A percentile compares a stretch with the other conserved stretches of the same genome.
These are phyloP conservation scores for Malbranchea zuffiana DNA, from an alignment of 2,329 filamentous ascomycete genomes.

Conservation along the genomic window DNA sequence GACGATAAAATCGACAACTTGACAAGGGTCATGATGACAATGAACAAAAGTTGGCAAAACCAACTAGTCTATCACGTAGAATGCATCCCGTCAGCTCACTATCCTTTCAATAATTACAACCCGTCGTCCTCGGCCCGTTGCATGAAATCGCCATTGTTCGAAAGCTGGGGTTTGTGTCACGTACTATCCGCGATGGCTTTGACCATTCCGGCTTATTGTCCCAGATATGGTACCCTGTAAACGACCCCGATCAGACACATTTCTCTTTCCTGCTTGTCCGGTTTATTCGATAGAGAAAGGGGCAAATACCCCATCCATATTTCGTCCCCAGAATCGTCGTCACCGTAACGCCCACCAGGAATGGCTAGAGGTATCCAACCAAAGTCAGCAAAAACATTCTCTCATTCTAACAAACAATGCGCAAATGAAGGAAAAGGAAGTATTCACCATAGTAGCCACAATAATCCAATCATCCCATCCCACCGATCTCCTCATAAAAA, in stretches of 20 bases:
- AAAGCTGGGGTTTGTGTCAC: neutral
- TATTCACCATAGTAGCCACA: constrained; percentile 13
- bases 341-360: constrained; percentile 10
- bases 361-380: constrained; percentile 9
- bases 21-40: constrained; percentile 13
- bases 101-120: neutral
- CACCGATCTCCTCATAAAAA: constrained; percentile 14
- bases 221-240: constrained; percentile 15
- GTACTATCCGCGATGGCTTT: constrained; percentile 11
- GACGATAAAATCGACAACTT: constrained; percentile 15
- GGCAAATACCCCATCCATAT: constrained; percentile 16
- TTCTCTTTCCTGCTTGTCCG: too few relatives aligned
- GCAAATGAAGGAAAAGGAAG: neutral
- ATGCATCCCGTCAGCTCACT: neutral
- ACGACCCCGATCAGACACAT: neutral
- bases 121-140: neutral
- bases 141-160: neutral
- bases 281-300: too few relatives aligned
- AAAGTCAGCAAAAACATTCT: neutral
- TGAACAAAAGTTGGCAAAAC: constrained; percentile 13
- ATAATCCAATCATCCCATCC: constrained; percentile 18
- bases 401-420: neutral
- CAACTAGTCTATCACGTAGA: constrained; percentile 12
- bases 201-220: constrained; percentile 13
- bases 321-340: constrained; percentile 13